These are phyloP conservation scores for Phytophthora ramorum DNA, from an alignment of 352 stramenopile genomes.

Conservation along the genomic window DNA sequence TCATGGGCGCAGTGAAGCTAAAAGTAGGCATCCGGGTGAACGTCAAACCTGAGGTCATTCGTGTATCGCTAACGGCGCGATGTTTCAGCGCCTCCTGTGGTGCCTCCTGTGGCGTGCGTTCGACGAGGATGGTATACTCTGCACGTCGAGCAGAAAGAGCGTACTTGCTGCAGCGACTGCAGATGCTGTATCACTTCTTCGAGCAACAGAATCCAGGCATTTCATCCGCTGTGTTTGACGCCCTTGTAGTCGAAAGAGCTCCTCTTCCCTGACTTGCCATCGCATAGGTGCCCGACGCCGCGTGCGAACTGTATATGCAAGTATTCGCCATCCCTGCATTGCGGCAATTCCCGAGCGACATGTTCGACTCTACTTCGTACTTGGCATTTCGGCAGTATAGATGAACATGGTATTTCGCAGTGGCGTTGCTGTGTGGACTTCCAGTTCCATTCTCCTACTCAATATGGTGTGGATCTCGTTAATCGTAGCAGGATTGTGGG, in stretches of 20 bases:
- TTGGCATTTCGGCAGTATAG: constrained; percentile 11
- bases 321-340: constrained; percentile 20
- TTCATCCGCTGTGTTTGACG: constrained; percentile 2
- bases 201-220: constrained; percentile 1
- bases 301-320: constrained; percentile 24
- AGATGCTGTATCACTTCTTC: constrained; percentile 19
- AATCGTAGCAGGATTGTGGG: constrained; percentile 14
- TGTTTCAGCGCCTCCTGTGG: too few relatives aligned
- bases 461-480: constrained; percentile 28
- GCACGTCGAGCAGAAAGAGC: constrained; percentile 31
- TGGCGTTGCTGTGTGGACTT: constrained; percentile 22
- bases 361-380: constrained; percentile 14
- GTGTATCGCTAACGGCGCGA: constrained; percentile 4
- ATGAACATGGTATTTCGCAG: constrained; percentile 16
- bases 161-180: constrained; percentile 27
- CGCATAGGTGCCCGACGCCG: constrained; percentile 13
- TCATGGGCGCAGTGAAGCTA: too few relatives aligned
- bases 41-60: too few relatives aligned
- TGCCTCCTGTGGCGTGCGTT: constrained; percentile 4
- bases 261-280: constrained; percentile 25
- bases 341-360: constrained; percentile 15
- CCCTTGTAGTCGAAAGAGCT: constrained; percentile 1
- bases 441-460: constrained; percentile 31
- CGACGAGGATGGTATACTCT: constrained; percentile 14
- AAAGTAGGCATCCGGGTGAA: too few relatives aligned